Conservation (phyloP, 2,329 filamentous ascomycete species). For the Fusarium pseudoanthophilum region DNA sequence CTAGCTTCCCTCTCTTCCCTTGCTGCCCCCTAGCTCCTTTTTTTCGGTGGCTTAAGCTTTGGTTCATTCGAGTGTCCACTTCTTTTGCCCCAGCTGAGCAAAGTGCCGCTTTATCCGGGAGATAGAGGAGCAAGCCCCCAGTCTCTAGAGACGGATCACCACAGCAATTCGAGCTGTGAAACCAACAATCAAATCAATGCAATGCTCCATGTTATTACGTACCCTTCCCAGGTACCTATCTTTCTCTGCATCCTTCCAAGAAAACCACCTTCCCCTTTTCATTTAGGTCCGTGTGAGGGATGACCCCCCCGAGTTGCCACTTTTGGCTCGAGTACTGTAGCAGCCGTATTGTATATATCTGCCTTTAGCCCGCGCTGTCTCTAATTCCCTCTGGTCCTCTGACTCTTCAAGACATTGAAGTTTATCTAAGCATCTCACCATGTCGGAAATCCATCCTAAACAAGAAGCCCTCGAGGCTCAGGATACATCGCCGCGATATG, state of each 20-base stretch:
- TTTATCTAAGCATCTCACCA: constrained; percentile 1
- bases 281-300: constrained; percentile 11
- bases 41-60: constrained; percentile 1
- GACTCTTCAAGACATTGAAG: neutral
- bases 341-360: constrained; percentile 12
- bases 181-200: neutral
- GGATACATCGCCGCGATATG: constrained; percentile 17
- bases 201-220: constrained; percentile 24
- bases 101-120: constrained; percentile 36
- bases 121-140: constrained; percentile 1
- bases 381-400: neutral
- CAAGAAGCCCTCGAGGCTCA: constrained; percentile 28
- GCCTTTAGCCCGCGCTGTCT: neutral
- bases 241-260: constrained; percentile 1
- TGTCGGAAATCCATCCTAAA: constrained; percentile 36
- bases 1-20: constrained; percentile 1
- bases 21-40: neutral
- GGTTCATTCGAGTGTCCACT: constrained; percentile 4
- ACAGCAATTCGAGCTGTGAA: constrained; percentile 9
- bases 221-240: constrained; percentile 1
- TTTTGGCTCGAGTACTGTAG: neutral
- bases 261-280: constrained; percentile 31
- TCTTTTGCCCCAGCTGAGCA: constrained; percentile 28
- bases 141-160: constrained; percentile 2
- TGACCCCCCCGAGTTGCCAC: neutral